Evolutionary conservation across 2,329 filamentous ascomycete species (phyloP), one percentile per base, ranked within the genome.

Genomic region (Xylariaceae sp.): DNA sequence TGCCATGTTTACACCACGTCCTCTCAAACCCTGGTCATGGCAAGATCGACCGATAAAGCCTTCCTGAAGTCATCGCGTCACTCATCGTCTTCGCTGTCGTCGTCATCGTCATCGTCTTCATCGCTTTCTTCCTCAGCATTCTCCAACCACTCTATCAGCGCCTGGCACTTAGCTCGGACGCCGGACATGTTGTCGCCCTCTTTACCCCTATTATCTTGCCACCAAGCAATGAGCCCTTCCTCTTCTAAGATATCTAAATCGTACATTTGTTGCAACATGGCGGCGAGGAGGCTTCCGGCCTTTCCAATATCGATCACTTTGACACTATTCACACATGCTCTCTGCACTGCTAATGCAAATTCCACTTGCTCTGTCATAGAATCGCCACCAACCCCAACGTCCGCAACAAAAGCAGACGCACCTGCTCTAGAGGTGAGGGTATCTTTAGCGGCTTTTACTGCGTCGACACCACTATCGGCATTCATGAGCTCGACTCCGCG

Each of bases 161-260:
- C 84, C 65, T 84, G 80, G 53, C 89, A 91, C 75, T 89, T 89
- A 56, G 82, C 83, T 69, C 87, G 86, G 13, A 97, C 83, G 43
- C 75, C 81, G 54, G 73, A 73, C 86, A 97, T 84, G 47, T 83
- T 82, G 50, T 89, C 87, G 11, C 79, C 85, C 50, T 85, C 85
- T 20, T 75, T 81, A 5, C 88, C 87, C 65, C 86, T 72, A 41
- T 81, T 79, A 70, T 96, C 88, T 16, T 79, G 82, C 92, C 92
- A 97, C 94, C 94, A 99, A 41, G 82, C 81, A 64, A 93, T 75
- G 61, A 96, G 89, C 0, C 89, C 92, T 35, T 97, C 92, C 67
- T 96, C 91, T 69, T 96, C 91, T 1, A 97, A 75, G 13, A 96
- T 81, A 61, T 97, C 94, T 42, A 89, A 73, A 61, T 89, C 85